These are phyloP conservation scores for Ceratobasidium papillatum DNA, from an alignment of 1,284 basidiomycete species.

Conservation along the genomic window DNA sequence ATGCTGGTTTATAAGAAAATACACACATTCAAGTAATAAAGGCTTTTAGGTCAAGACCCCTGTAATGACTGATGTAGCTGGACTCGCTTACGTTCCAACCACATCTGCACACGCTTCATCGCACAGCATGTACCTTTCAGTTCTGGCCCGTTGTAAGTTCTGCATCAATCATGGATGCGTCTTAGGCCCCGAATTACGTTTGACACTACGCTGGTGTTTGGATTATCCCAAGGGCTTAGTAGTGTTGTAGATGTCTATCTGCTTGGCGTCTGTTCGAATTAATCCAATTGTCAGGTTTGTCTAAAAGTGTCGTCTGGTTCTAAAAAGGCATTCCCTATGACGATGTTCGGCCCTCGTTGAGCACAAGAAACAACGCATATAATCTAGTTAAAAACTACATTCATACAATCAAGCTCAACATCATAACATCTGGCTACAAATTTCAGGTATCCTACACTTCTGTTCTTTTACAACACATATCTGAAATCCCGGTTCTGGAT, in stretches of 20 bases:
- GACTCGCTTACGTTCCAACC: neutral
- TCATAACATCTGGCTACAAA: neutral
- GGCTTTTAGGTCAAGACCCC: neutral
- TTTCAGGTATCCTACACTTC: neutral
- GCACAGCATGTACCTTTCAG: neutral
- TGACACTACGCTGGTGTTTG: neutral
- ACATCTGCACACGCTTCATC: neutral
- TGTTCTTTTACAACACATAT: slow-evolving; percentile 47
- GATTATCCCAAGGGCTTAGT: neutral
- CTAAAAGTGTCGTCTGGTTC: too few species aligned
- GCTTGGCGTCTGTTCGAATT: neutral
- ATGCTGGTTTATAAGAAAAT: too few species aligned
- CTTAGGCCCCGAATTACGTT: neutral
- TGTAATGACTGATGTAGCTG: neutral
- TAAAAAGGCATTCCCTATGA: neutral
- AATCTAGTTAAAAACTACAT: neutral
- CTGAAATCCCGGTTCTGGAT: slow-evolving; percentile 49
- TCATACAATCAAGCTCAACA: neutral
- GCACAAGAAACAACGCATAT: neutral
- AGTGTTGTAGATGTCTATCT: neutral
- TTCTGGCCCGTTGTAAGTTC: neutral
- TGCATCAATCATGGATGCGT: neutral
- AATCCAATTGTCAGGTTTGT: too few species aligned
- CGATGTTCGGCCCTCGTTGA: neutral
- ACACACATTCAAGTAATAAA: too few species aligned